Evolutionary conservation across 176 grass and related monocot species (phyloP), one percentile per base, ranked within the genome.

Genomic region (Stipa capillata): DNA sequence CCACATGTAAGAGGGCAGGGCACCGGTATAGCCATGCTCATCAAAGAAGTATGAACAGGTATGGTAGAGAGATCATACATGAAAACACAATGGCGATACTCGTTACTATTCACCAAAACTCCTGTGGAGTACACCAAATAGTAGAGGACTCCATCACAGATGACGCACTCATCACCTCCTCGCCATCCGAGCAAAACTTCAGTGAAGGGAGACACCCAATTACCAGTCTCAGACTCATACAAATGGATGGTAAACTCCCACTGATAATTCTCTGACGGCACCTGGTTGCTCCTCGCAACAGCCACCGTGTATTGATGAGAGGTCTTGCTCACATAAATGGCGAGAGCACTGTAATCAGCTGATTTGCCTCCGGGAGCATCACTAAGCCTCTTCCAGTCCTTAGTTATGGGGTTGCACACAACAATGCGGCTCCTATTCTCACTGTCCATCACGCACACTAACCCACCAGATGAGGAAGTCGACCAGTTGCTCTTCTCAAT

Each of bases 401-500:
- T 93, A 1, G 91, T 97, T 72, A 94, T 89, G 6, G 91, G 94
- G 52, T 97, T 97, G 86, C 94, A 93, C 48, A 97, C 77, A 7
- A 91, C 74, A 61, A 97, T 81, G 45, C 78, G 91, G 53, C 85
- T 85, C 47, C 89, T 79, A 65, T 89, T 83, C 43, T 94, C 94
- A 54, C 85, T 74, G 73, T 97, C 94, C 91, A 97, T 97, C 17
- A 91, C 50, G 75, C 89, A 87, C 23, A 97, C 91, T 67, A 97
- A 60, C 31, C 94, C 94, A 6, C 85, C 80, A 4, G 94, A 97
- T 8, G 89, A 87, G 20, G 91, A 93, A n/a, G 77, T 83, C 12
- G 88, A 91, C 94, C 94, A 97, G 74, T 73, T 97, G 86, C 82
- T 91, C 74, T 91, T 97, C 65, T 91, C 94, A 39, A 97, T 93